phyloP scores from a whole-genome alignment of 164 flowering plant genomes.

The Kalanchoe fedtschenkoi region DNA sequence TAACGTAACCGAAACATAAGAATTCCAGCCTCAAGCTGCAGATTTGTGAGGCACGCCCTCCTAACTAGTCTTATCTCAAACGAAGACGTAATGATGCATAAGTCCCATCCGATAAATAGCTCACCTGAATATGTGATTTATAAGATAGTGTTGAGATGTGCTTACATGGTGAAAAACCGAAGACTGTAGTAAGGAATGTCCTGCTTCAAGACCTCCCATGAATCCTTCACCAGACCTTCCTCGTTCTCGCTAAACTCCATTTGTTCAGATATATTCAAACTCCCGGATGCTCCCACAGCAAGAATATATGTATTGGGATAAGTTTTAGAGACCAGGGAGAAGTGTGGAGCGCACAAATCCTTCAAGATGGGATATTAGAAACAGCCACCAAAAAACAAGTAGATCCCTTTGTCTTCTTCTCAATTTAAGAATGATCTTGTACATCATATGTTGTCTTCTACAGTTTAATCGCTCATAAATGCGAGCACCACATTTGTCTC shows the following conservation, averaged over 20 bases:
- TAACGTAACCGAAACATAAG: too few species aligned
- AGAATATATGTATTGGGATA: background rate
- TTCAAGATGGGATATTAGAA: background rate
- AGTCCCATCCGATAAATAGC: background rate
- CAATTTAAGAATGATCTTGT: background rate
- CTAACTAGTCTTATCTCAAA: too few species aligned
- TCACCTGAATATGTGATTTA: too few species aligned
- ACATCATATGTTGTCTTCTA: background rate
- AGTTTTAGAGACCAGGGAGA: background rate
- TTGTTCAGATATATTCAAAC: background rate
- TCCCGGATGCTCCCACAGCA: background rate
- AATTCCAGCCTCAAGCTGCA: too few species aligned
- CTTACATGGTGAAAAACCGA: constrained; percentile 47
- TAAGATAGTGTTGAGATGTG: background rate
- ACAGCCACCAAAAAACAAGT: background rate
- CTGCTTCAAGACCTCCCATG: constrained; percentile 59
- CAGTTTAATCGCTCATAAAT: background rate
- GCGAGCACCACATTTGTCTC: background rate
- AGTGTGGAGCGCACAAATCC: background rate
- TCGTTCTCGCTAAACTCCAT: constrained; percentile 40
- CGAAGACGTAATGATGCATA: background rate
- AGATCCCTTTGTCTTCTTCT: too few species aligned
- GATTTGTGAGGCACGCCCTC: too few species aligned
- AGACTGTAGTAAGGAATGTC: constrained; percentile 43
- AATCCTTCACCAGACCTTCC: constrained; percentile 56